These are phyloP conservation scores for Aspergillus sp. DNA, from an alignment of 2,329 filamentous ascomycete species.

Conservation along the genomic window DNA sequence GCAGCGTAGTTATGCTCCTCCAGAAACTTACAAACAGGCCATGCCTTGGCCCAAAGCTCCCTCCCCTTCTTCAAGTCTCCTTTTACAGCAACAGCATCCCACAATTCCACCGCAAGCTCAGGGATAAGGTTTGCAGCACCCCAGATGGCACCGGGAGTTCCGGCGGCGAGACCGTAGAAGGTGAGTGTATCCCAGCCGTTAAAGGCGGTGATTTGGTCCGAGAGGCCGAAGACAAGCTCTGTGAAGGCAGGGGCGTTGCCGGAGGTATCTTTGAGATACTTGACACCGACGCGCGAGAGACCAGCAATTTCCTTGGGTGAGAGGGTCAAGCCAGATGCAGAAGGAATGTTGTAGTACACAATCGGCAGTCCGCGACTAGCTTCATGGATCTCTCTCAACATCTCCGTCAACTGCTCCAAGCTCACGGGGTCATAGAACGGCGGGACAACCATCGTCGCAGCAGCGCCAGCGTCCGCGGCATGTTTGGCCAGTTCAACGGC, in stretches of 20 bases:
- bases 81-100: slow-evolving; percentile 41
- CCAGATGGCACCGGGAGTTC: slow-evolving; percentile 46
- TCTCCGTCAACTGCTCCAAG: slow-evolving; percentile 33
- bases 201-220: slow-evolving; percentile 41
- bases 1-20: slow-evolving; percentile 44
- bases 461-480: slow-evolving; percentile 34
- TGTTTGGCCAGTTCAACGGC: slow-evolving; percentile 38
- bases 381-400: slow-evolving; percentile 37
- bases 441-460: slow-evolving; percentile 45
- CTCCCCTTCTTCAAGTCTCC: slow-evolving; percentile 39
- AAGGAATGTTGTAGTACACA: slow-evolving; percentile 48
- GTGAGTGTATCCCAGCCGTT: slow-evolving; percentile 51
- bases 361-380: slow-evolving; percentile 37
- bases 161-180: slow-evolving; percentile 47
- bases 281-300: slow-evolving; percentile 42
- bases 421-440: slow-evolving; percentile 45
- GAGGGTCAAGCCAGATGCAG: slow-evolving; percentile 40
- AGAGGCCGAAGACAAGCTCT: slow-evolving; percentile 41
- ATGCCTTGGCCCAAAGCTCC: slow-evolving; percentile 45
- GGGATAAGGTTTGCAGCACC: slow-evolving; percentile 47
- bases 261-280: slow-evolving; percentile 48
- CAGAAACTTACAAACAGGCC: slow-evolving; percentile 46
- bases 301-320: slow-evolving; percentile 39
- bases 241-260: slow-evolving; percentile 46
- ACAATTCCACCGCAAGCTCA: slow-evolving; percentile 43